Conservation (phyloP, 306 rosid species). For the Cucumis melo region DNA sequence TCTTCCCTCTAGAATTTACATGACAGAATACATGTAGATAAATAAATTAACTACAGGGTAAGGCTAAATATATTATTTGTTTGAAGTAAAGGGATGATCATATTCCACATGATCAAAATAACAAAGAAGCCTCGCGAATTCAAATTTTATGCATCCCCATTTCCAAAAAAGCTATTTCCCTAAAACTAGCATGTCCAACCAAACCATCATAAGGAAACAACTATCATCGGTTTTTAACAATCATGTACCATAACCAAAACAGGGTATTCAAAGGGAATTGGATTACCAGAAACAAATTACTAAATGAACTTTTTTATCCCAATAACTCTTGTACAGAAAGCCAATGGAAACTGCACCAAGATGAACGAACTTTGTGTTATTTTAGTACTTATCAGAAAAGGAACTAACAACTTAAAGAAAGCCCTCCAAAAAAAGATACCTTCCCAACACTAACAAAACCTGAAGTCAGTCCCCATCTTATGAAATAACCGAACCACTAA, state of each 20-base stretch:
- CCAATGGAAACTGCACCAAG: neutral
- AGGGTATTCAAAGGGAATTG: neutral
- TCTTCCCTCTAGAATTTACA: slow-evolving; percentile 31
- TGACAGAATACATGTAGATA: neutral
- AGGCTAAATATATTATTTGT: neutral
- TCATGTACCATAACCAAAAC: neutral
- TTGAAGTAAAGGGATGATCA: neutral
- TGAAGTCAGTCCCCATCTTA: neutral
- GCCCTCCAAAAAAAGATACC: neutral
- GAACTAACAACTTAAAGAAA: neutral
- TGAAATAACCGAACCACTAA: neutral
- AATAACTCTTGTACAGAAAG: neutral
- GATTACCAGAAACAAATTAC: neutral
- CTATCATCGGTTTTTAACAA: neutral
- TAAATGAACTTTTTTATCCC: neutral
- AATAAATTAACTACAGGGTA: neutral
- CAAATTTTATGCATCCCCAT: neutral
- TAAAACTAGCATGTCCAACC: neutral
- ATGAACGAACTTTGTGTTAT: neutral
- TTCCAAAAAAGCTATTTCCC: neutral
- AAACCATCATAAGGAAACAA: neutral
- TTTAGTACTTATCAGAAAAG: neutral
- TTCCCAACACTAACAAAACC: neutral
- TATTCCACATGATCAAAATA: neutral
- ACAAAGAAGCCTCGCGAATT: neutral